Base-by-base conservation (phyloP, 331 rosid species). In the Phaseolus coccineus region DNA sequence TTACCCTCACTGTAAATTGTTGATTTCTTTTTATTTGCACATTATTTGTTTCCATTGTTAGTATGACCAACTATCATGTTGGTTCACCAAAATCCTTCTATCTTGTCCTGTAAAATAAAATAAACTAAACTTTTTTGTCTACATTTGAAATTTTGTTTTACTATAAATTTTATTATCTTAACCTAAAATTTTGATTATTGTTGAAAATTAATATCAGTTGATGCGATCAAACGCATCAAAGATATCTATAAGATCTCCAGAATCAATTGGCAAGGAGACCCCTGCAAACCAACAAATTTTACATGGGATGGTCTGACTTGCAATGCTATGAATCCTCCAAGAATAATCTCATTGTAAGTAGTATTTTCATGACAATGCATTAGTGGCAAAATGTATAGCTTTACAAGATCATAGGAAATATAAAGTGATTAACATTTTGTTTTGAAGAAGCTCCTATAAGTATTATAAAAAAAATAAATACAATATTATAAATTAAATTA, bases 221-320 rank as follows among this genome's bases (percentile, higher is more conserved):
- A 70, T n/a, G 81, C 81, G 4, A 75, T 81, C 4, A 2, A 4
- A 71, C 14, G 22, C 2, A 69, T 81, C 19, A 69, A 59, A 75
- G 8, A 15, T n/a, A 22, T 5, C 1, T 74, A 65, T 48, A 19
- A 33, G 13, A 73, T 71, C 55, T 16, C 35, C 2, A 73, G 19
- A 58, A n/a, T 55, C 2, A 25, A 22, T 35, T 81, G 84, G 84
- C 84, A 81, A 74, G 84, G 71, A 61, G 84, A 81, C 24, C 80
- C 77, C 13, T 81, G 71, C 25, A 25, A 13, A 16, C 85, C 77
- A 33, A 22, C 0, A 0, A 0, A 0, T 15, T 57, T 33, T 47
- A 8, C 71, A 24, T 75, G 80, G 84, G 74, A 35, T 22, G 81
- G 77, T 10, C 7, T 68, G 1, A 47, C 24, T 57, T 81, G 81